Evolutionary conservation across 225 moss, liverwort and hornwort genomes (phyloP).

Genomic region (Polytrichum commune): DNA sequence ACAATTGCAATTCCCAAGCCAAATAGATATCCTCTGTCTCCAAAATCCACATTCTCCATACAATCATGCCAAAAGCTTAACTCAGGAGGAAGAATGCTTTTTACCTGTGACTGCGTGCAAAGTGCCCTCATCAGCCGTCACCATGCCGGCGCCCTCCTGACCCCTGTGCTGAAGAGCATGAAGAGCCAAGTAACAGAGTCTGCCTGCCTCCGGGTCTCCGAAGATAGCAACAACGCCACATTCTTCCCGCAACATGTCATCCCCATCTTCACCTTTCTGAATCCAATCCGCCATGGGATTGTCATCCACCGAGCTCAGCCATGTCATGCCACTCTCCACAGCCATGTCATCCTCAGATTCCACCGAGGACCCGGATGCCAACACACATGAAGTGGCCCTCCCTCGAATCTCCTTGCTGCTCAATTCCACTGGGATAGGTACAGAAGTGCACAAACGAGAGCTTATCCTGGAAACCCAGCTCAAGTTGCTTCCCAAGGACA

Average conservation of each 20-base stretch:
- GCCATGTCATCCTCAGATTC: constrained; percentile 1
- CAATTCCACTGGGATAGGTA: constrained; percentile 6
- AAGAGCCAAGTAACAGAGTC: constrained; percentile 80
- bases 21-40: too few relatives aligned
- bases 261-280: constrained; percentile 31
- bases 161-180: constrained; percentile 95
- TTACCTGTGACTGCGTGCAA: constrained; percentile 76
- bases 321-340: constrained; percentile 25
- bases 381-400: not conserved
- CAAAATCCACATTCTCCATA: not conserved
- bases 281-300: constrained; percentile 73
- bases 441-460: too few relatives aligned
- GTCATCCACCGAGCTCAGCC: constrained; percentile 15
- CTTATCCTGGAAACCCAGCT: constrained; percentile 2
- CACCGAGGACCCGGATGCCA: constrained; percentile 1
- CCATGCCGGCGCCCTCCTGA: constrained; percentile 96
- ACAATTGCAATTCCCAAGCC: too few relatives aligned
- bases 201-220: constrained; percentile 80
- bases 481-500: constrained; percentile 20
- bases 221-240: constrained; percentile 96
- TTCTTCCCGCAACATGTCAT: constrained; percentile 77
- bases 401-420: not conserved
- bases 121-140: constrained; percentile 62
- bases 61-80: not conserved
- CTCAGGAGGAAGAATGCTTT: not conserved